Percentiles rank a stretch among this genome's conserved stretches.
Conservation (phyloP, 805 yeast species). For the Saturnispora gosingensis region DNA sequence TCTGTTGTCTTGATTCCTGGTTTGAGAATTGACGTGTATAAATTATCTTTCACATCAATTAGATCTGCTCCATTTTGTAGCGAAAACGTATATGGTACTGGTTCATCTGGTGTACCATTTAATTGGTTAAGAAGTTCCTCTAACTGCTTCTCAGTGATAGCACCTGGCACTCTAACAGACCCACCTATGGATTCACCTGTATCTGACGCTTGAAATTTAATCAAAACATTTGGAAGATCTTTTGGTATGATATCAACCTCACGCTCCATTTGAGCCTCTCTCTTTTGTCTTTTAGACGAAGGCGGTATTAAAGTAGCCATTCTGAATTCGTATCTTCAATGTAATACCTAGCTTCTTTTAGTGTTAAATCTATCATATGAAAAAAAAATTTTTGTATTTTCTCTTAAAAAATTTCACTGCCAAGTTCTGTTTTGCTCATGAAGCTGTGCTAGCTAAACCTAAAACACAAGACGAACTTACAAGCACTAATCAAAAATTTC, state of each 20-base stretch:
- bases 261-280: constrained; percentile 72
- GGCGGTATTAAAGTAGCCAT: constrained; percentile 97
- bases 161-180: constrained; percentile 85
- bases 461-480: neutral
- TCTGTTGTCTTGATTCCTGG: constrained; percentile 87
- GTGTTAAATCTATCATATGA: neutral
- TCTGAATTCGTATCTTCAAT: neutral
- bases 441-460: neutral
- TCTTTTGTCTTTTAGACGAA: constrained; percentile 79
- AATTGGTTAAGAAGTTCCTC: constrained; percentile 82
- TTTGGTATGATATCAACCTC: constrained; percentile 66
- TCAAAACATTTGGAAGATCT: constrained; percentile 78
- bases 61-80: constrained; percentile 43
- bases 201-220: constrained; percentile 87
- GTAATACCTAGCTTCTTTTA: neutral
- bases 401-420: neutral
- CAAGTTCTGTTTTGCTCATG: neutral
- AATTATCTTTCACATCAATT: constrained; percentile 67
- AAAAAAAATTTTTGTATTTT: neutral
- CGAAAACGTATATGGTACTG: constrained; percentile 84
- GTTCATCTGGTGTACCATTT: constrained; percentile 62
- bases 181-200: constrained; percentile 83
- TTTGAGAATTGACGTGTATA: constrained; percentile 72
- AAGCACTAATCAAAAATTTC: neutral
- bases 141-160: constrained; percentile 72